Evolutionary conservation across 495 filamentous ascomycete genomes (phyloP).

Genomic region (Annulohypoxylon moriforme): DNA sequence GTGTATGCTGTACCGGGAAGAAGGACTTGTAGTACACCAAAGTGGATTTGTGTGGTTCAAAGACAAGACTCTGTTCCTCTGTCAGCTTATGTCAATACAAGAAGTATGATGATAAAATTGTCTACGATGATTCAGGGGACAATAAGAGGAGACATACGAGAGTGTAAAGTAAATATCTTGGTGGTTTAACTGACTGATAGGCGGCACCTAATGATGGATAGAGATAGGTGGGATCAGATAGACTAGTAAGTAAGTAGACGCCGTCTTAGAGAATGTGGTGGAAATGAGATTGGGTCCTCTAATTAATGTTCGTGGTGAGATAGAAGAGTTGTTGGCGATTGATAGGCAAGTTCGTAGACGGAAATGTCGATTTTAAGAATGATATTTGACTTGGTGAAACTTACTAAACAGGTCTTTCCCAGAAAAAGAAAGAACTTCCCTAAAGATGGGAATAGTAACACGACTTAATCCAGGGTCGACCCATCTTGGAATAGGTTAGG

Average conservation of each 20-base stretch:
- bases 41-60: not conserved
- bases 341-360: not conserved
- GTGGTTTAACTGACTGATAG: not conserved
- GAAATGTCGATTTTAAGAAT: too few species aligned
- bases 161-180: not conserved
- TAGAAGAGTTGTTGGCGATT: not conserved
- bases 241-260: not conserved
- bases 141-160: not conserved
- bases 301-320: not conserved
- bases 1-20: not conserved
- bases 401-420: not conserved
- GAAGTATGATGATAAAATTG: too few species aligned
- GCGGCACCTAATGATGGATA: not conserved
- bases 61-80: not conserved
- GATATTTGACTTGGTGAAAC: too few species aligned
- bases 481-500: not conserved
- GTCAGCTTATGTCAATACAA: too few species aligned
- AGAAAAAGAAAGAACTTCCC: not conserved
- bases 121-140: too few species aligned
- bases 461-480: not conserved
- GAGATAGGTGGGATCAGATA: not conserved
- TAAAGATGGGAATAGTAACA: not conserved
- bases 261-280: not conserved
- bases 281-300: not conserved
- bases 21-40: not conserved